phyloP scores from a whole-genome alignment of 2,329 filamentous ascomycete genomes.

The Colletotrichum gigasporum region DNA sequence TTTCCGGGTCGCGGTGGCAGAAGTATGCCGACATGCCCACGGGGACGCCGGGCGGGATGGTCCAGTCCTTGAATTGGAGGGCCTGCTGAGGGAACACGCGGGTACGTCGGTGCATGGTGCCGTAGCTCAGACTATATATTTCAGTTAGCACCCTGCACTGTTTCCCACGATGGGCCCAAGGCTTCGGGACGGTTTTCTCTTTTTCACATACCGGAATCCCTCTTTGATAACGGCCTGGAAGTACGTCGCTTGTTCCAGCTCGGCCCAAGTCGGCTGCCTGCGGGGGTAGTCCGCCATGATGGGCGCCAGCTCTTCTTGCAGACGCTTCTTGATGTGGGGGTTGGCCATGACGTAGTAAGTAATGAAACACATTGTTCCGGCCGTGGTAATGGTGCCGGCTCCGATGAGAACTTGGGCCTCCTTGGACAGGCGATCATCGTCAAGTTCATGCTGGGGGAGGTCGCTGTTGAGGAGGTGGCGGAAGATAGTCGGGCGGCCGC shows the following conservation, averaged over 20 bases:
- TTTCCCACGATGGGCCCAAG: constrained; percentile 53
- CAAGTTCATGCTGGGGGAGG: neutral
- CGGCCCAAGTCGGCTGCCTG: constrained; percentile 37
- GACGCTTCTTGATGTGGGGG: constrained; percentile 39
- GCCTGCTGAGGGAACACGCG: too few relatives aligned
- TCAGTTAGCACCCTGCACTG: too few relatives aligned
- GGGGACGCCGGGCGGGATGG: too few relatives aligned
- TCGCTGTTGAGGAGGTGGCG: constrained; percentile 39
- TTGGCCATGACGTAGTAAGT: constrained; percentile 46
- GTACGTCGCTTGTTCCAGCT: constrained; percentile 50
- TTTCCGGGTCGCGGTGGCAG: constrained; percentile 35
- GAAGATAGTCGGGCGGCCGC: constrained; percentile 45
- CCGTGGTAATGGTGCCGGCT: constrained; percentile 62
- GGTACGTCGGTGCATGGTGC: too few relatives aligned
- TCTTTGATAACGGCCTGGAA: constrained; percentile 62
- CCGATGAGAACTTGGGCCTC: constrained; percentile 51
- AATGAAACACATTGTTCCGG: constrained; percentile 43
- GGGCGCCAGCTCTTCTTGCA: constrained; percentile 46
- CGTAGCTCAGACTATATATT: too few relatives aligned
- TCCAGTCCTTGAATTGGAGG: too few relatives aligned
- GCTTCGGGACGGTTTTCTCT: too few relatives aligned
- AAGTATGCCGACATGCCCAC: constrained; percentile 47
- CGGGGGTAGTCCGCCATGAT: constrained; percentile 41
- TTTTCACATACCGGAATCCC: too few relatives aligned
- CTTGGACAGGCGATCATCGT: neutral